Evolutionary conservation across 805 yeast species (phyloP).

Genomic region (Candida xyloterini): DNA sequence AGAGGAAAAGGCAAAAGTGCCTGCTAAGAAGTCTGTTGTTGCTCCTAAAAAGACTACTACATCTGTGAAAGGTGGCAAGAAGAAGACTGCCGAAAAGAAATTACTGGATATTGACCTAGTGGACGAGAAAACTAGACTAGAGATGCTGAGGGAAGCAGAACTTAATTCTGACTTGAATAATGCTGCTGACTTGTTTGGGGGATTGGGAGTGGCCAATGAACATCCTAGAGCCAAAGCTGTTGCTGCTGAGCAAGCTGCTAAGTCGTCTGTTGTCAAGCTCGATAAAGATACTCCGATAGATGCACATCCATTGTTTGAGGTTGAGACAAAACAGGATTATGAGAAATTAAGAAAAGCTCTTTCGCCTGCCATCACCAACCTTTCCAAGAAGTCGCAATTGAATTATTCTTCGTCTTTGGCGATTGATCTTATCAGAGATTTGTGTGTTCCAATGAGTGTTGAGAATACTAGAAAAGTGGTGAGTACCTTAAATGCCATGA

Average conservation of each 20-base stretch:
- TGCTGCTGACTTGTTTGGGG: slow-evolving; percentile 90
- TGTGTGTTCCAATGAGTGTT: slow-evolving; percentile 73
- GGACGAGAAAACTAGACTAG: slow-evolving; percentile 72
- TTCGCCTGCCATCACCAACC: slow-evolving; percentile 54
- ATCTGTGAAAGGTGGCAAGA: slow-evolving; percentile 45
- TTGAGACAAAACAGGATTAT: slow-evolving; percentile 74
- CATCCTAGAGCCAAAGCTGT: slow-evolving; percentile 49
- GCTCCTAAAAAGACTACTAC: slow-evolving; percentile 33
- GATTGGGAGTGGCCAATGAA: slow-evolving; percentile 53
- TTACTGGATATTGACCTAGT: slow-evolving; percentile 60
- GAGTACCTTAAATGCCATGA: slow-evolving; percentile 75
- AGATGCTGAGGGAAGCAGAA: slow-evolving; percentile 76
- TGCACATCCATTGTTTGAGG: slow-evolving; percentile 79
- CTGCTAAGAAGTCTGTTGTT: slow-evolving; percentile 30
- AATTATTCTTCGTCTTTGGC: slow-evolving; percentile 75
- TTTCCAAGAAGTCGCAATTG: slow-evolving; percentile 59
- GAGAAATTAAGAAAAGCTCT: slow-evolving; percentile 74
- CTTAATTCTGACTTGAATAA: slow-evolving; percentile 81
- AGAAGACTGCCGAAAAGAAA: slow-evolving; percentile 37
- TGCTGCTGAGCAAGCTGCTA: slow-evolving; percentile 44
- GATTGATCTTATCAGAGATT: slow-evolving; percentile 80
- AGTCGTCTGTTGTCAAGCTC: slow-evolving; percentile 39
- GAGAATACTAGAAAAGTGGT: slow-evolving; percentile 84
- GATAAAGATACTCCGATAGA: slow-evolving; percentile 65
- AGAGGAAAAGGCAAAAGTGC: slow-evolving; percentile 46